Evolutionary conservation across 2,329 filamentous ascomycete species (phyloP), one percentile per base, ranked within the genome.

Genomic region (Cryphonectria nitschkei): DNA sequence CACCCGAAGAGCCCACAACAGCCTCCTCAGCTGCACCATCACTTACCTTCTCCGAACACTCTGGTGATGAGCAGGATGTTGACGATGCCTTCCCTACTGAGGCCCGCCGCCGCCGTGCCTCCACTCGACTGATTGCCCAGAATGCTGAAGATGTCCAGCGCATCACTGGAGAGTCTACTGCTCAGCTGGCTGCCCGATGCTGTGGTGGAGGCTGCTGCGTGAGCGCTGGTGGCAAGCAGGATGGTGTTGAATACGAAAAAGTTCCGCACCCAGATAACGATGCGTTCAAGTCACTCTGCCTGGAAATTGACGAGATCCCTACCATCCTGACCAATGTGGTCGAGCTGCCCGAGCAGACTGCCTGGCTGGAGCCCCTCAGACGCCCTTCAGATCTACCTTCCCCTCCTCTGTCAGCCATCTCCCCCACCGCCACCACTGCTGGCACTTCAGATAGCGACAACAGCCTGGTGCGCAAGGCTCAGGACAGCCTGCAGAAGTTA

Each of bases 281-380:
- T 72, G 96, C 96, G 22, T 99, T 93, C 83, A 87, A 89, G 69
- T 93, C 91, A 72, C 86, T 99, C 65, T 86, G 90, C 67, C 86
- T 98, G 75, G 92, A 91, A 76, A 86, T 98, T 72, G 89, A 90
- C 70, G 87, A 90, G 43, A 89, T 98, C 68, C 92, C 91, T 7
- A 93, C 90, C 65, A 84, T 87, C 26, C 84, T 98, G 73, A 93
- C 90, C 56, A 90, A 89, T 75, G 82, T 95, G 34, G 85, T 88
- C 68, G 89, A 92, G 9, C 79, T 97, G 65, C 94, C 95, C 0
- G 88, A 91, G 68, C 90, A 93, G 81, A 95, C 88, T 0, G 87
- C 94, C 52, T 92, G 90, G 3, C 88, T 97, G 68, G 85, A 89
- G 72, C 84, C 90, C 8, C 81, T 92, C 54, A 82, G 83, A 68